Conservation (phyloP, 768 basidiomycete species). For the Mycena belliarum region DNA sequence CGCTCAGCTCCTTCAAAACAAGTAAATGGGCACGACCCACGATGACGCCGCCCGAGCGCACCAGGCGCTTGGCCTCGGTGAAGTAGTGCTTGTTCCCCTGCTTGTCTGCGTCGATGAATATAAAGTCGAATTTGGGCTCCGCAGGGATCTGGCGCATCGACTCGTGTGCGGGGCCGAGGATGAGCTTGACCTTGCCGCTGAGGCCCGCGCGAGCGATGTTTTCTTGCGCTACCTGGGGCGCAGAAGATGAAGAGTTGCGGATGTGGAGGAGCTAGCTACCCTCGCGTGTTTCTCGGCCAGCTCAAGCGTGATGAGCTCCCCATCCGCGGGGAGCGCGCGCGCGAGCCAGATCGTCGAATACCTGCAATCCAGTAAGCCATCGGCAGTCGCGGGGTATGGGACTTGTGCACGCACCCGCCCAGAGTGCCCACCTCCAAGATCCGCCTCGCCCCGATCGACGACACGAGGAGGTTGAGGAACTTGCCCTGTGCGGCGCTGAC, state of each 20-base stretch:
- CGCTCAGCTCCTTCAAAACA: no score
- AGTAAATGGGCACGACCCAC: constrained; percentile 33
- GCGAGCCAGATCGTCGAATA: constrained; percentile 50
- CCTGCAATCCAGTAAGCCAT: constrained; percentile 21
- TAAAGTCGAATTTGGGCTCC: constrained; percentile 58
- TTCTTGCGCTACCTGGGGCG: constrained; percentile 52
- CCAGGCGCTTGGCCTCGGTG: constrained; percentile 59
- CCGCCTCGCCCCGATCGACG: constrained; percentile 52
- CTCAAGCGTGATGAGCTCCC: constrained; percentile 51
- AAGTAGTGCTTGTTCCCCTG: constrained; percentile 55
- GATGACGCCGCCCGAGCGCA: constrained; percentile 61
- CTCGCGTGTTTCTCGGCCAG: constrained; percentile 45
- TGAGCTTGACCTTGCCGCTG: constrained; percentile 45
- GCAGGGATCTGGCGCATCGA: constrained; percentile 49
- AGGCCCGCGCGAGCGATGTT: constrained; percentile 60
- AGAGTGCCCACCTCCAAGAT: constrained; percentile 69
- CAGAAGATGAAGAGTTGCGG: neutral
- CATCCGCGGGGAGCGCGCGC: constrained; percentile 49
- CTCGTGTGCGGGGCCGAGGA: constrained; percentile 54
- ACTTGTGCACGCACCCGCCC: constrained; percentile 51
- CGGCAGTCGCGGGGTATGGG: neutral
- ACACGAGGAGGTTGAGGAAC: constrained; percentile 52
- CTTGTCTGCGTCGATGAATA: constrained; percentile 78
- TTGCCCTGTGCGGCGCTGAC: constrained; percentile 59
- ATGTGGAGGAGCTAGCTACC: constrained; percentile 26